These are phyloP conservation scores for Aphanomyces cochlioides DNA, from an alignment of 352 stramenopile genomes.

Conservation along the genomic window DNA sequence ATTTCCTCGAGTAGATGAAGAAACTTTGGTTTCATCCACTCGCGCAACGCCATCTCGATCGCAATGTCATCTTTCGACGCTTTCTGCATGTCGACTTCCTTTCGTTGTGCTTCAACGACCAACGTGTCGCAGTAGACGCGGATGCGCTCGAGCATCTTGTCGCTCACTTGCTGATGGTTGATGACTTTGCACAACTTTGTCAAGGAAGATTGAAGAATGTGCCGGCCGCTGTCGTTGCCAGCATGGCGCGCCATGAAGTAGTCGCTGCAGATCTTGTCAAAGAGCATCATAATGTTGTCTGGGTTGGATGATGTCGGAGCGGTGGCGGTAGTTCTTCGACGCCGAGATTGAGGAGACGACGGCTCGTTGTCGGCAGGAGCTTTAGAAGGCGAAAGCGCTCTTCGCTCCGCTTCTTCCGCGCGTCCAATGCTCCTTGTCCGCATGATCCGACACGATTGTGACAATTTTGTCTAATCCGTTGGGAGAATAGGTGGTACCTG, in stretches of 20 bases:
- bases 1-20: constrained; percentile 72
- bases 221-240: constrained; percentile 78
- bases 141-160: constrained; percentile 49
- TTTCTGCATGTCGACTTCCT: constrained; percentile 26
- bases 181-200: constrained; percentile 80
- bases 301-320: constrained; percentile 32
- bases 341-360: background rate
- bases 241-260: constrained; percentile 84
- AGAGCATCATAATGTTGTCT: constrained; percentile 77
- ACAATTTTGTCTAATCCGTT: background rate
- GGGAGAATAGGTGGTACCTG: background rate
- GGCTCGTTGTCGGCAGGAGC: background rate
- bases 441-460: too few relatives aligned
- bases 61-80: constrained; percentile 35
- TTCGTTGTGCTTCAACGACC: constrained; percentile 35
- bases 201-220: constrained; percentile 68
- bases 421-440: too few relatives aligned
- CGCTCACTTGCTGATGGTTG: constrained; percentile 37
- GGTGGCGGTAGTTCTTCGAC: background rate
- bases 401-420: too few relatives aligned
- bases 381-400: background rate
- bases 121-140: constrained; percentile 60
- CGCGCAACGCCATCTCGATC: constrained; percentile 33
- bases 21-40: constrained; percentile 74
- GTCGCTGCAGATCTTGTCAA: constrained; percentile 81